Conservation (phyloP, 352 stramenopile genomes). For the Phytophthora kernoviae region DNA sequence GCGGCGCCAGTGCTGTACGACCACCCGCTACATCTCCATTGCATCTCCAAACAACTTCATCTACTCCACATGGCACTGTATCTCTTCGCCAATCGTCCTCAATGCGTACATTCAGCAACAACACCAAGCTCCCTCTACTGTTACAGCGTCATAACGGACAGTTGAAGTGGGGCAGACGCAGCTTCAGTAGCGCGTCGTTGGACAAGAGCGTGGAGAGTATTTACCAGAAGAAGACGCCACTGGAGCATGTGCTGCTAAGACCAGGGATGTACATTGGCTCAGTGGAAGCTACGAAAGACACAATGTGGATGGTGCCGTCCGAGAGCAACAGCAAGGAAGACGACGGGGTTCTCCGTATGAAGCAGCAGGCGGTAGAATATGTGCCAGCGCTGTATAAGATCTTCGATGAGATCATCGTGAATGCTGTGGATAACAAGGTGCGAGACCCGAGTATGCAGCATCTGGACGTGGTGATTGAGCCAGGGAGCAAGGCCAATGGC, state of each 20-base stretch:
- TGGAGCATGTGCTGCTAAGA: constrained; percentile 91
- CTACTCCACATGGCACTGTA: neutral
- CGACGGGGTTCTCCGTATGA: constrained; percentile 52
- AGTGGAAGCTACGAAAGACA: constrained; percentile 75
- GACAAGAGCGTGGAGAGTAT: constrained; percentile 71
- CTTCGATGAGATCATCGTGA: constrained; percentile 99
- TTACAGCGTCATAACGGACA: constrained; percentile 4
- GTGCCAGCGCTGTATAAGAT: constrained; percentile 97
- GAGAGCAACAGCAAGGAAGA: constrained; percentile 26
- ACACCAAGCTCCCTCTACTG: neutral
- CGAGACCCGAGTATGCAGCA: constrained; percentile 79
- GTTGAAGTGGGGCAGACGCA: constrained; percentile 9
- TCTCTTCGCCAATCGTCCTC: constrained; percentile 6
- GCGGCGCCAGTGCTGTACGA: constrained; percentile 20
- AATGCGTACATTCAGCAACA: constrained; percentile 5
- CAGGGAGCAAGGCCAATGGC: constrained; percentile 57
- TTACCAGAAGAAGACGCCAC: constrained; percentile 91
- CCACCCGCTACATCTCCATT: neutral
- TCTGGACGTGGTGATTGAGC: constrained; percentile 76
- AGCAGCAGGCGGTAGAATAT: constrained; percentile 78
- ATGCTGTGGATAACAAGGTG: constrained; percentile 97
- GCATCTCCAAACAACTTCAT: neutral
- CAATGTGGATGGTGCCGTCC: constrained; percentile 77
- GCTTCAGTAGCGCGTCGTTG: constrained; percentile 35
- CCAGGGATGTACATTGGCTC: constrained; percentile 93